phyloP scores from a whole-genome alignment of 2,329 filamentous ascomycete species.

The Ustulina deusta region DNA sequence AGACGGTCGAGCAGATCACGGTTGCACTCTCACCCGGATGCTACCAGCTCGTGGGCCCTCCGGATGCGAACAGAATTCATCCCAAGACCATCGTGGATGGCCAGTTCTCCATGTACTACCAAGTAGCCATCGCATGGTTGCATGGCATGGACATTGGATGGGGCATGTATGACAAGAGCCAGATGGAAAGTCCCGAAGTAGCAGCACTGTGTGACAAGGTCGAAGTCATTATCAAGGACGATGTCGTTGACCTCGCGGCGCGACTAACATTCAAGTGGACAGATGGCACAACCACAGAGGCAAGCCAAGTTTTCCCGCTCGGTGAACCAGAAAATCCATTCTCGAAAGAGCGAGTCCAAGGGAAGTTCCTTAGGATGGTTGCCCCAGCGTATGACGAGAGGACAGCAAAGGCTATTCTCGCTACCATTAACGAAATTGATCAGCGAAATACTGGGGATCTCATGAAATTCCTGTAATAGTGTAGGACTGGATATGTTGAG shows the following conservation, averaged over 20 bases:
- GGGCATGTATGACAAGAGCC: conserved; percentile 43
- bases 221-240: conserved; percentile 35
- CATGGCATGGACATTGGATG: conserved; percentile 44
- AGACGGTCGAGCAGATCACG: conserved; percentile 36
- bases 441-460: conserved; percentile 31
- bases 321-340: conserved; percentile 45
- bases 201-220: conserved; percentile 41
- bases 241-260: conserved; percentile 38
- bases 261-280: conserved; percentile 35
- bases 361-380: conserved; percentile 45
- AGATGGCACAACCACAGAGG: conserved; percentile 37
- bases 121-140: conserved; percentile 47
- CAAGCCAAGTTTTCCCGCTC: conserved; percentile 38
- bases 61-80: conserved; percentile 43
- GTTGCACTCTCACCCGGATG: conserved; percentile 43
- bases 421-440: conserved; percentile 38
- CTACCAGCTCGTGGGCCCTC: conserved; percentile 43
- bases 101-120: conserved; percentile 50
- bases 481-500: neutral
- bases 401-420: conserved; percentile 35
- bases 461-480: conserved; percentile 36
- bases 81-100: conserved; percentile 48
- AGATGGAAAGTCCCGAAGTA: conserved; percentile 41
- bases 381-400: conserved; percentile 37
- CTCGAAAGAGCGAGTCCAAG: conserved; percentile 40